Conservation (phyloP, 2,329 filamentous ascomycete species). For the Trichoderma pleuroti region DNA sequence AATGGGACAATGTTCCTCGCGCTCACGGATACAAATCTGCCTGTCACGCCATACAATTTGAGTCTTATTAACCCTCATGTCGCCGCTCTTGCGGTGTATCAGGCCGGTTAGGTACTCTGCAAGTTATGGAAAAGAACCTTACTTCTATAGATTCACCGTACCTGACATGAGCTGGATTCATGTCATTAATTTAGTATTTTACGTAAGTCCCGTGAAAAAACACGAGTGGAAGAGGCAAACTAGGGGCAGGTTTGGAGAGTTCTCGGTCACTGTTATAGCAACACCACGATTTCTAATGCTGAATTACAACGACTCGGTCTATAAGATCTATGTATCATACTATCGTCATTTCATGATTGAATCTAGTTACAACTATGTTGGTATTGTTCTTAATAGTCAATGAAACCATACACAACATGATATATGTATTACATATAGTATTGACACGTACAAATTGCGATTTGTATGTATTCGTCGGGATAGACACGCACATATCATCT, state of each 20-base stretch:
- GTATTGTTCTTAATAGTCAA: background rate
- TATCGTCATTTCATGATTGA: background rate
- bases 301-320: background rate
- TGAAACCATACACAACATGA: background rate
- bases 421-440: background rate
- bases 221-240: background rate
- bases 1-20: conserved; percentile 80
- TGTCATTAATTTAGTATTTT: background rate
- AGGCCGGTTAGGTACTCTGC: background rate
- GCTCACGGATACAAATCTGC: conserved; percentile 65
- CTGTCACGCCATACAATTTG: conserved; percentile 74
- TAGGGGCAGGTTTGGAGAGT: background rate
- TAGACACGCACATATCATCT: too few relatives aligned
- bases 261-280: background rate
- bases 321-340: background rate
- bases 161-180: background rate
- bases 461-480: background rate
- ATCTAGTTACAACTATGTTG: background rate
- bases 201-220: background rate
- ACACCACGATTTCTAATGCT: background rate
- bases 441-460: background rate
- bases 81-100: conserved; percentile 67
- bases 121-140: background rate
- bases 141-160: background rate
- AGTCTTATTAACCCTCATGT: conserved; percentile 72